phyloP scores from a whole-genome alignment of 176 grass and related monocot species.

The Elaeis guineensis region DNA sequence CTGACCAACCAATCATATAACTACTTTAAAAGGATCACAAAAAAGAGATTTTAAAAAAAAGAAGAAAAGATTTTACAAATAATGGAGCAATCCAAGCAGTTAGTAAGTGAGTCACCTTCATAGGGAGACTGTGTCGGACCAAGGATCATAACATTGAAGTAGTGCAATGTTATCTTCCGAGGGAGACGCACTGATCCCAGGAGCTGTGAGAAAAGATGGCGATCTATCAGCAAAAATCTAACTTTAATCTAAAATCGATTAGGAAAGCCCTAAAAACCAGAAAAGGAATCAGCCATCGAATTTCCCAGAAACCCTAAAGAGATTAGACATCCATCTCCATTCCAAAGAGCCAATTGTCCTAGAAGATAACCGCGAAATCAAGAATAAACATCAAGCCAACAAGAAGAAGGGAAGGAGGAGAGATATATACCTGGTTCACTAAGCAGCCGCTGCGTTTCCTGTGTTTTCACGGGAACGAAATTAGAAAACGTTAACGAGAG shows the following conservation, averaged over 20 bases:
- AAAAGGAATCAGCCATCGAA: too few species aligned
- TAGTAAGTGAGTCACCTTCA: constrained; percentile 12
- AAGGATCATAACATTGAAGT: constrained; percentile 99
- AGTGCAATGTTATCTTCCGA: constrained; percentile 99
- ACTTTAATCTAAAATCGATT: neutral
- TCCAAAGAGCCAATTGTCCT: neutral
- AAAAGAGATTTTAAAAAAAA: too few species aligned
- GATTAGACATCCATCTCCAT: too few species aligned
- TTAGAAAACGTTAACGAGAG: neutral
- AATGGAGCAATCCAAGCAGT: too few species aligned
- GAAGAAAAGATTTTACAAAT: too few species aligned
- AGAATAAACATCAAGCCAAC: too few species aligned
- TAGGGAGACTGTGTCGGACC: constrained; percentile 67
- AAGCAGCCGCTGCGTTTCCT: constrained; percentile 95
- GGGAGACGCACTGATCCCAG: constrained; percentile 89
- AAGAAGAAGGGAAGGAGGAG: neutral
- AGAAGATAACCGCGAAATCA: too few species aligned
- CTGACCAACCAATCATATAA: too few species aligned
- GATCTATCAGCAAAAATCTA: constrained; percentile 1
- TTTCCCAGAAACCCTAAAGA: too few species aligned
- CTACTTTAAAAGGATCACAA: too few species aligned
- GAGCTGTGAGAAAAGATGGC: constrained; percentile 39
- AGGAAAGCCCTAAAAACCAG: neutral
- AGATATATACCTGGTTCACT: constrained; percentile 66
- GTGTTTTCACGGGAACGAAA: constrained; percentile 22